These are phyloP conservation scores for Litchi chinensis DNA, from an alignment of 345 rosid species.

Conservation along the genomic window DNA sequence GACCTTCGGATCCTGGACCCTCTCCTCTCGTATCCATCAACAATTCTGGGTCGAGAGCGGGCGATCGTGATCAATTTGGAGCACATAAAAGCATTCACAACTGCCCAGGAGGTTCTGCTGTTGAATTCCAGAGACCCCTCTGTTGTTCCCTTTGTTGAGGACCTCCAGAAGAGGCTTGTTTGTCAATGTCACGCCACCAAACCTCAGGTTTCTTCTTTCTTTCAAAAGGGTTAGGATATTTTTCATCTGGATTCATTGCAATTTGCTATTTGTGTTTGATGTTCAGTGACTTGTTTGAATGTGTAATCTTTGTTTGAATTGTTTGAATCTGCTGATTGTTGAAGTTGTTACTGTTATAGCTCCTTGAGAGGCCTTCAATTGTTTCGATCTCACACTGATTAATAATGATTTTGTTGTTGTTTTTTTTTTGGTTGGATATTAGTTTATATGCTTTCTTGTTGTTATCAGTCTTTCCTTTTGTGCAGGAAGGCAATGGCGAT, in stretches of 20 bases:
- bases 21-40: conserved; percentile 86
- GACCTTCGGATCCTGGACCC: conserved; percentile 96
- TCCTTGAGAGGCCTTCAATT: too few relatives aligned
- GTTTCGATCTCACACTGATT: too few relatives aligned
- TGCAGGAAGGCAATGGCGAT: conserved; percentile 58
- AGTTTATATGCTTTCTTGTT: too few relatives aligned
- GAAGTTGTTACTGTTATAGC: too few relatives aligned
- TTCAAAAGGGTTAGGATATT: too few relatives aligned
- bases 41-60: conserved; percentile 81
- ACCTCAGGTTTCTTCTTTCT: conserved; percentile 67
- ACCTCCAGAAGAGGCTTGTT: conserved; percentile 61
- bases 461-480: too few relatives aligned
- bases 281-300: too few relatives aligned
- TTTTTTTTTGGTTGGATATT: too few relatives aligned
- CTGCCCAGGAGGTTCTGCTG: conserved; percentile 81
- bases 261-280: neutral
- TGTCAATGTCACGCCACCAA: conserved; percentile 66
- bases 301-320: too few relatives aligned
- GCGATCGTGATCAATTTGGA: conserved; percentile 91
- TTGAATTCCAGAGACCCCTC: conserved; percentile 84
- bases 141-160: conserved; percentile 73
- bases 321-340: too few relatives aligned
- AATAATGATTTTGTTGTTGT: too few relatives aligned
- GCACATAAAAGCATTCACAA: conserved; percentile 91
- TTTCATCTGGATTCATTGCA: neutral